A percentile compares a stretch with the other conserved stretches of the same genome.
Evolutionary conservation across 495 filamentous ascomycete species (phyloP).

Genomic region (Aspergillus sclerotiicarbonarius): DNA sequence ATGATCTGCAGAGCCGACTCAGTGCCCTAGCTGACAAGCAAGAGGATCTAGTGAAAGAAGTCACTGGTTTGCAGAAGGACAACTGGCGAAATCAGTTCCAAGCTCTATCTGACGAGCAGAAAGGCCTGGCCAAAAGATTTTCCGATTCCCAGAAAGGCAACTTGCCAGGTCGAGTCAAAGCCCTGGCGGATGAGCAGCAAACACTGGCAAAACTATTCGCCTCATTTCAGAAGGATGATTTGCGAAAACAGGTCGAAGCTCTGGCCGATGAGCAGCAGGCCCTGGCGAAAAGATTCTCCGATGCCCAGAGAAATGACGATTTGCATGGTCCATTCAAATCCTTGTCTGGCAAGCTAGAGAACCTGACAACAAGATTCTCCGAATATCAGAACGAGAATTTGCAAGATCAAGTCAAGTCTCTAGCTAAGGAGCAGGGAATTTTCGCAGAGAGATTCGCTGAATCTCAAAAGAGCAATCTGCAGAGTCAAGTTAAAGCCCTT

Average conservation of each 20-base stretch:
- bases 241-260: not conserved
- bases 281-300: not conserved
- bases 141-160: not conserved
- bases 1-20: not conserved
- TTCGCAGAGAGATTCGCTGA: not conserved
- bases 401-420: not conserved
- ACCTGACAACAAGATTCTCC: not conserved
- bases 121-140: not conserved
- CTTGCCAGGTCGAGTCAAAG: not conserved
- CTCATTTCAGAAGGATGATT: not conserved
- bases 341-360: not conserved
- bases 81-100: not conserved
- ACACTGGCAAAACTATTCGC: not conserved
- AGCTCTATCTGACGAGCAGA: not conserved
- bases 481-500: not conserved
- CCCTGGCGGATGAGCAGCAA: slow-evolving; percentile 7
- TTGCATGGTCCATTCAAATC: not conserved
- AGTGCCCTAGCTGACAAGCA: not conserved
- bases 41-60: not conserved
- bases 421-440: not conserved
- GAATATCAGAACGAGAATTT: not conserved
- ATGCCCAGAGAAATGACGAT: not conserved
- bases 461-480: not conserved
- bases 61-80: not conserved
- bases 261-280: not conserved